Conservation (phyloP, 139 green algal genomes). For the Volvox africanus region DNA sequence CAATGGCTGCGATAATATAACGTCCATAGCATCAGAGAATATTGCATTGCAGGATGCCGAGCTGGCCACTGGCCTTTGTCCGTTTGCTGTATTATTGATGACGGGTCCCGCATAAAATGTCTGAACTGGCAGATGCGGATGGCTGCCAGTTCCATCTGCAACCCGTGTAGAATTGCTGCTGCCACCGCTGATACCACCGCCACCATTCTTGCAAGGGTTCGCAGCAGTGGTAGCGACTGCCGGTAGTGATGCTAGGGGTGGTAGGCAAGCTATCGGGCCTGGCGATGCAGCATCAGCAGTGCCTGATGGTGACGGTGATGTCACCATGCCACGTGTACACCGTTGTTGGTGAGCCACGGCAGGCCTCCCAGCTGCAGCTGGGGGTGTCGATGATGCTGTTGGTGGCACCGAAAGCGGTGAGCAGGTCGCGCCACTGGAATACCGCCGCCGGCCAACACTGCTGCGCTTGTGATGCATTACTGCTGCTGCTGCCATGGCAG, state of each 20-base stretch:
- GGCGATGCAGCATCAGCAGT: not conserved
- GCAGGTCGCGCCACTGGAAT: not conserved
- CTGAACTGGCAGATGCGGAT: not conserved
- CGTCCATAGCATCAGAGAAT: not conserved
- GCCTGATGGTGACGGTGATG: no score
- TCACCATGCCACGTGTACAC: no score
- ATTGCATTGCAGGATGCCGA: slow-evolving; percentile 18
- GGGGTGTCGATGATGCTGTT: not conserved
- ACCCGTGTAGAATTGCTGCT: not conserved
- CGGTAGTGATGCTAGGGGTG: not conserved
- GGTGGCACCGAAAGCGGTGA: slow-evolving; percentile 5
- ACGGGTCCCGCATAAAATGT: not conserved
- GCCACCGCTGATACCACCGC: not conserved
- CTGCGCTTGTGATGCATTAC: not conserved
- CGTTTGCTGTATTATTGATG: no score
- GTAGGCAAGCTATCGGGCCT: not conserved
- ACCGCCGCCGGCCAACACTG: not conserved
- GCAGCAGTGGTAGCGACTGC: no score
- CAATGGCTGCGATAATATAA: no score
- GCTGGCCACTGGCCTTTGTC: not conserved
- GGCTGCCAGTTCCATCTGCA: not conserved
- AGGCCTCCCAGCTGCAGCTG: no score
- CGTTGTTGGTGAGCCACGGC: no score
- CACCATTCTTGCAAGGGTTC: not conserved
- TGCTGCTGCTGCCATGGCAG: slow-evolving; percentile 31